phyloP scores from a whole-genome alignment of 2,329 filamentous ascomycete genomes.

The Fusarium algeriense region DNA sequence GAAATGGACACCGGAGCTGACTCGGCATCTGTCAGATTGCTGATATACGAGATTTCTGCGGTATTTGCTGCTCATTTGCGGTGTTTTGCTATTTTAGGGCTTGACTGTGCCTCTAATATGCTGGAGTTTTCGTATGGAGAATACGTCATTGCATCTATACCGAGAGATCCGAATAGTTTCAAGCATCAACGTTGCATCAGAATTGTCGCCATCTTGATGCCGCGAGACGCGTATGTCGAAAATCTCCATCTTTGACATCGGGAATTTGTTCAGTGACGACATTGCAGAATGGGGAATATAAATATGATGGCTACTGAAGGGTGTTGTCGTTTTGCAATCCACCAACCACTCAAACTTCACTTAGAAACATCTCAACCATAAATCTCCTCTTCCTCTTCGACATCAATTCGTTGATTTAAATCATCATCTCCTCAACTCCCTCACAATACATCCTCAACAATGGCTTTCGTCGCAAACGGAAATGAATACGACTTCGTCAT shows the following conservation, averaged over 20 bases:
- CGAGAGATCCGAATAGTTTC: constrained; percentile 3
- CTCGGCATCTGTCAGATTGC: constrained; percentile 2
- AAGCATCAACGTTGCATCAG: not conserved
- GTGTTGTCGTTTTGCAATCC: not conserved
- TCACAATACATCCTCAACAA: not conserved
- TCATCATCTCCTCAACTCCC: not conserved
- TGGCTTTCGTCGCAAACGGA: constrained; percentile 10
- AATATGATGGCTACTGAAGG: not conserved
- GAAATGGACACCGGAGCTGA: not conserved
- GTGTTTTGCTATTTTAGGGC: not conserved
- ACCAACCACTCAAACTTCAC: not conserved
- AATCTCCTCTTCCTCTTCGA: not conserved
- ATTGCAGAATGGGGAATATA: not conserved
- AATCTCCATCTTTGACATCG: not conserved
- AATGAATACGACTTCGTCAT: constrained; percentile 12
- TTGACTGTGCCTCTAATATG: not conserved
- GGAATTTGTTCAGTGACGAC: not conserved
- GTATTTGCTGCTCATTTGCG: not conserved
- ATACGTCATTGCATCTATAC: not conserved
- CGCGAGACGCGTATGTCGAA: not conserved
- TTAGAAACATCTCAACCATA: not conserved
- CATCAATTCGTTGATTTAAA: not conserved
- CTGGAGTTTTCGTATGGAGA: not conserved
- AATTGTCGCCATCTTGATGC: not conserved
- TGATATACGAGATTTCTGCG: not conserved